phyloP scores from a whole-genome alignment of 192 early-diverging fungal genomes.

The Linnemannia zychae region DNA sequence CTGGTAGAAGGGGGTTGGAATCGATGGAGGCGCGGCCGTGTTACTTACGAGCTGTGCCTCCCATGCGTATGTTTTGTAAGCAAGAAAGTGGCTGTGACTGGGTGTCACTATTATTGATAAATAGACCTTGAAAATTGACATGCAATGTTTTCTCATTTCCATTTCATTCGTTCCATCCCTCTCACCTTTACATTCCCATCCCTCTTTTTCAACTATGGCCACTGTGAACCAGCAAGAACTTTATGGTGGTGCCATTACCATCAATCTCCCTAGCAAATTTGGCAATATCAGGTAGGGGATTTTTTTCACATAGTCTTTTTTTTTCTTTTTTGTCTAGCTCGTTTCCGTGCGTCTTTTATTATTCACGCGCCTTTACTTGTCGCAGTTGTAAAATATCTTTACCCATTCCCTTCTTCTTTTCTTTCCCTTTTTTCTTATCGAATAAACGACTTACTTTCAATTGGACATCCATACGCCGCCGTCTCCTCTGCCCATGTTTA shows the following conservation, averaged over 20 bases:
- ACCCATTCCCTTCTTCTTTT: neutral
- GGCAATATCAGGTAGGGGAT: slow-evolving; percentile 67
- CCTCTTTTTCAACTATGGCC: slow-evolving; percentile 24
- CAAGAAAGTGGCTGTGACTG: neutral
- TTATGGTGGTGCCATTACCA: slow-evolving; percentile 80
- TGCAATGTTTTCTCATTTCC: neutral
- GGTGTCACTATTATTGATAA: neutral
- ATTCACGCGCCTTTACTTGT: neutral
- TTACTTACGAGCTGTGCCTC: neutral
- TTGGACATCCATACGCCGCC: neutral
- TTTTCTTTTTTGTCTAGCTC: neutral
- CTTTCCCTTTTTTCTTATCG: neutral
- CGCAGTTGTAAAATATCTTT: neutral
- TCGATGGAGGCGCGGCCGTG: neutral
- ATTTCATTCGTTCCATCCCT: neutral
- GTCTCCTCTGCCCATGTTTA: no score
- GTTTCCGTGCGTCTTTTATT: no score
- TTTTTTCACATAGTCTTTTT: neutral
- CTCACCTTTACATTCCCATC: neutral
- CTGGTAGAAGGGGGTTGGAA: neutral
- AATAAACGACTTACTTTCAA: neutral
- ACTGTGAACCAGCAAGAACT: slow-evolving; percentile 56
- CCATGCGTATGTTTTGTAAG: slow-evolving; percentile 3
- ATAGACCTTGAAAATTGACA: neutral
- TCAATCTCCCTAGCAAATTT: slow-evolving; percentile 69